These are phyloP conservation scores for Sonneratia caseolaris DNA, from an alignment of 345 rosid species.

Conservation along the genomic window DNA sequence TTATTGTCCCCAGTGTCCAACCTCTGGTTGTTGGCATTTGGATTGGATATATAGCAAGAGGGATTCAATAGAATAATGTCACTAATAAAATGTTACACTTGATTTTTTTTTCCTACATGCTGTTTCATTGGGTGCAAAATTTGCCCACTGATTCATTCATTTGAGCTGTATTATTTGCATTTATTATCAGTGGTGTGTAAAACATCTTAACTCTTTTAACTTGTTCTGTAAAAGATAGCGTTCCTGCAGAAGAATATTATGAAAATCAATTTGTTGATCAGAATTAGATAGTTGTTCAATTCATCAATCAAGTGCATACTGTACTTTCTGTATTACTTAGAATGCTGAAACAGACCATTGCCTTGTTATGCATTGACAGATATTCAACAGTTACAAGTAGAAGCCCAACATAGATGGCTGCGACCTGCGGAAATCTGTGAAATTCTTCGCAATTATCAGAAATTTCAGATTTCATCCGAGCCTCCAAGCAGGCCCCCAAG, in stretches of 20 bases:
- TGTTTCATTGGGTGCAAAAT: not conserved
- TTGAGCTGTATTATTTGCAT: not conserved
- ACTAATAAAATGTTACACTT: not conserved
- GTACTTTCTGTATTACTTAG: not conserved
- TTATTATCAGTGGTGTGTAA: not conserved
- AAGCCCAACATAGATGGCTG: slow-evolving; percentile 90
- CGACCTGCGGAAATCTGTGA: slow-evolving; percentile 94
- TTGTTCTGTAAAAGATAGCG: not conserved
- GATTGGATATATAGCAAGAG: not conserved
- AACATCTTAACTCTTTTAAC: not conserved
- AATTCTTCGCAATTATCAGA: slow-evolving; percentile 68
- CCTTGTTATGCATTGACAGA: slow-evolving; percentile 12
- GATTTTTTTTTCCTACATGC: not conserved
- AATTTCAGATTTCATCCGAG: slow-evolving; percentile 69
- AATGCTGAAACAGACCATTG: not conserved
- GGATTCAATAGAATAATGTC: not conserved
- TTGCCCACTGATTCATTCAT: not conserved
- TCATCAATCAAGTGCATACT: not conserved
- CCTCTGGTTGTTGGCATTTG: not conserved
- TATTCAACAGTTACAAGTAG: slow-evolving; percentile 32
- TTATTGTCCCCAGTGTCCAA: not conserved
- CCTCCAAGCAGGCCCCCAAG: slow-evolving; percentile 72
- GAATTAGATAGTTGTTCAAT: not conserved
- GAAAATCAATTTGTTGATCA: not conserved
- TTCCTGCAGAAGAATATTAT: not conserved